Evolutionary conservation across 805 yeast species (phyloP).

Genomic region (Saccharomyces jurei): DNA sequence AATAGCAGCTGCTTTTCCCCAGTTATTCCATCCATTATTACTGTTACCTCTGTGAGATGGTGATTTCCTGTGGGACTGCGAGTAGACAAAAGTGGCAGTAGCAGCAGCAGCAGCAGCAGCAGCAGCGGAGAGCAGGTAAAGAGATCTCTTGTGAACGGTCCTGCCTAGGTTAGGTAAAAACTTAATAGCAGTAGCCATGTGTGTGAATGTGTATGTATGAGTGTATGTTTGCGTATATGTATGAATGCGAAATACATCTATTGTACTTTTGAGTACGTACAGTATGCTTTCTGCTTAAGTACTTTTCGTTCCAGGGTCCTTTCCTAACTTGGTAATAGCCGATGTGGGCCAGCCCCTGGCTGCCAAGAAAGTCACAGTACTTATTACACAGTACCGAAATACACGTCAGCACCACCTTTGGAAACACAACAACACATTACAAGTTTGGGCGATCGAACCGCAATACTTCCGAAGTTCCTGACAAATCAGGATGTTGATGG

Average conservation of each 20-base stretch:
- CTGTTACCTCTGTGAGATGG: neutral
- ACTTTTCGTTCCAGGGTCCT: neutral
- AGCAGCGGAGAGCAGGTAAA: conserved; percentile 22
- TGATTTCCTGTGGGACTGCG: neutral
- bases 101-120: conserved; percentile 30
- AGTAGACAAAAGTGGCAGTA: conserved; percentile 7
- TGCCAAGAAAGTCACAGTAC: neutral
- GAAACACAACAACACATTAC: neutral
- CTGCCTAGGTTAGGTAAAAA: conserved; percentile 13
- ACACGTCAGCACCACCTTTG: neutral
- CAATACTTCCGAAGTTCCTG: neutral
- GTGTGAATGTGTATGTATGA: neutral
- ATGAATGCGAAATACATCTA: neutral
- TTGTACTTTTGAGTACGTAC: neutral
- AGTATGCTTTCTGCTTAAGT: neutral
- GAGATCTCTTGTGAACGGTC: conserved; percentile 16
- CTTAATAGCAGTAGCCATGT: conserved; percentile 13
- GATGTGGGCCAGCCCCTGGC: neutral
- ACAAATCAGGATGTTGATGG: neutral
- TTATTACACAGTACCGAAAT: neutral
- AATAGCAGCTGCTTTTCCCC: conserved; percentile 26
- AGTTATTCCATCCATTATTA: conserved; percentile 12
- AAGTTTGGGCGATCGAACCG: neutral
- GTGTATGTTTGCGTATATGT: neutral
- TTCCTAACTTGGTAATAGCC: neutral